Base-by-base conservation (phyloP, 2,329 filamentous ascomycete genomes). In the Fusarium aywerte region DNA sequence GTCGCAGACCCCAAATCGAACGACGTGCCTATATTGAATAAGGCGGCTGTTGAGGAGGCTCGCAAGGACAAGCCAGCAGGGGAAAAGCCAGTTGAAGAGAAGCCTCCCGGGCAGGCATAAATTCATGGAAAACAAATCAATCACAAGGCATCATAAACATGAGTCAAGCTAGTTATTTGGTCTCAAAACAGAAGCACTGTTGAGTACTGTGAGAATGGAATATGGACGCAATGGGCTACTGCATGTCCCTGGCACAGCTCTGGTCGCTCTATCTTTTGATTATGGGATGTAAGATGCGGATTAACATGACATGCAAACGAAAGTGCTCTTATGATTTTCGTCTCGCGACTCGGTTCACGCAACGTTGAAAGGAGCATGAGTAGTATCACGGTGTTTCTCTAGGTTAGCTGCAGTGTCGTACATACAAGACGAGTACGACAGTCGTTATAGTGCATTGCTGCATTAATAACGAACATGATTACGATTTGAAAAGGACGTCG, bases 1-100 rank as follows among this genome's bases (percentile, higher is more conserved):
- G 68, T 70, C 40, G 66, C 75, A 8, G 74, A 77, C 38, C 62
- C 66, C 32, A 62, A 68, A 35, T 63, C 66, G 23, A 45, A 69
- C 11, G 66, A 60, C 38, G 62, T 69, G 29, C 66, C 66, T 20
- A 49, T 45, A 45, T 27, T 48, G 62, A 68, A 69, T 38, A 74
- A 69, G 52, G 48, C 62, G 27, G 62, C 56, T 18, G 58, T 67
- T 31, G 53, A 52, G 29, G 65, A 70, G 40, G 56, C 57, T 16
- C 38, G 61, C 29, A 70, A 70, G 51, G 58, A 71, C 20, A 69
- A 69, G 27, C 38, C 38, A 12, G 55, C 15, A 18, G 38, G 33
- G 44, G 56, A 70, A 4, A 69, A 69, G 35, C 45, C 62, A 7
- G 36, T 54, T 43, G 45, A 65, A 39, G 45, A 57, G 35, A 45